Percentiles rank a stretch among this genome's conserved stretches.
Conservation (phyloP, 2,329 filamentous ascomycete genomes). For the Aspergillus ruber region DNA sequence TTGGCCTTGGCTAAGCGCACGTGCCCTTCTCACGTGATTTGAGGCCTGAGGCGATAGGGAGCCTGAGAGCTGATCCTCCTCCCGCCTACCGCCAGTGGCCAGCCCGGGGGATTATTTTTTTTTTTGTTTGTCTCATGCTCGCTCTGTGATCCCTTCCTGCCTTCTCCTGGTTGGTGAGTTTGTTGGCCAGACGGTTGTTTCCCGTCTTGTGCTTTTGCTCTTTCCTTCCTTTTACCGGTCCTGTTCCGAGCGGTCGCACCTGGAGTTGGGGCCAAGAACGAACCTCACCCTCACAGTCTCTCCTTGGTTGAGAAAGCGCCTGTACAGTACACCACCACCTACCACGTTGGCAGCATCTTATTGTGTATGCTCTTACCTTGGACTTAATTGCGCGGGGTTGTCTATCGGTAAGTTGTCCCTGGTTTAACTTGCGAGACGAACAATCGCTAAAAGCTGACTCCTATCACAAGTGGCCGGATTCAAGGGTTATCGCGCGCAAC, state of each 20-base stretch:
- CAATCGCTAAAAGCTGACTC: background rate
- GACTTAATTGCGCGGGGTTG: conserved; percentile 9
- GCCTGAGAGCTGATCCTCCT: conserved; percentile 17
- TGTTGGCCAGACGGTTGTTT: conserved; percentile 22
- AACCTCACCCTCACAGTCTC: conserved; percentile 20
- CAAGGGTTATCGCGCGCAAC: background rate
- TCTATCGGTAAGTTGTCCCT: conserved; percentile 9
- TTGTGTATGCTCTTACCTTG: conserved; percentile 9
- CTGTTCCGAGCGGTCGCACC: conserved; percentile 23
- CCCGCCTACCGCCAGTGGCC: conserved; percentile 13
- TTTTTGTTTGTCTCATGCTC: conserved; percentile 11
- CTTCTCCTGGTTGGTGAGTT: conserved; percentile 21
- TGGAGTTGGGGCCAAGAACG: conserved; percentile 22
- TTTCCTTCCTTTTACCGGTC: conserved; percentile 16
- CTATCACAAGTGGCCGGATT: background rate
- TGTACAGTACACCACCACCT: conserved; percentile 4
- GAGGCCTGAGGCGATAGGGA: conserved; percentile 12
- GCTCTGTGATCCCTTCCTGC: conserved; percentile 11
- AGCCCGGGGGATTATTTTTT: conserved; percentile 16
- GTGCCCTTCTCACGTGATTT: conserved; percentile 12
- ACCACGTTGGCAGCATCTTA: background rate
- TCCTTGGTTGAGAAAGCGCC: conserved; percentile 21
- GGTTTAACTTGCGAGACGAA: background rate
- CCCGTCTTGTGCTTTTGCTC: conserved; percentile 22
- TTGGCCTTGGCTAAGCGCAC: conserved; percentile 9